phyloP scores from a whole-genome alignment of 495 filamentous ascomycete genomes.

The Hypomontagnella submonticulosa region DNA sequence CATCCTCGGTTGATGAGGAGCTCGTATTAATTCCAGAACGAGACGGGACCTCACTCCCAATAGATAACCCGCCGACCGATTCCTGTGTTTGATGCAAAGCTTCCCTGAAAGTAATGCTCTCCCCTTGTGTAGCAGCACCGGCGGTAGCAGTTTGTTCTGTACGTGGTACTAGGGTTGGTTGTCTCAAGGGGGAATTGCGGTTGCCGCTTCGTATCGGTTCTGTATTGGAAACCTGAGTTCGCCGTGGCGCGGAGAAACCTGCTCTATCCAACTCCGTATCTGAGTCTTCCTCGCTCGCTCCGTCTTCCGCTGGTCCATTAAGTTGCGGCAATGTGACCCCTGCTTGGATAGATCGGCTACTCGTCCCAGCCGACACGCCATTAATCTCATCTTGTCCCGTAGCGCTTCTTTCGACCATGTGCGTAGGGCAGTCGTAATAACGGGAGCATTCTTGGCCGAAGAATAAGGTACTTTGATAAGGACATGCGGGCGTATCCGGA shows the following conservation, averaged over 20 bases:
- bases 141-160: not conserved
- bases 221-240: slow-evolving; percentile 1
- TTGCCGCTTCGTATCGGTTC: not conserved
- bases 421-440: slow-evolving; percentile 58
- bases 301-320: not conserved
- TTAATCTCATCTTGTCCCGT: not conserved
- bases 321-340: not conserved
- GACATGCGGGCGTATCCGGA: slow-evolving; percentile 38
- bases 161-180: not conserved
- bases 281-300: not conserved
- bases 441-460: slow-evolving; percentile 56
- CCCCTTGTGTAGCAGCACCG: slow-evolving; percentile 10
- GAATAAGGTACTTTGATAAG: slow-evolving; percentile 48
- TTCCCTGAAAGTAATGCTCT: slow-evolving; percentile 19
- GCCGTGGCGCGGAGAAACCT: not conserved
- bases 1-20: not conserved
- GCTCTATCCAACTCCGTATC: not conserved
- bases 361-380: not conserved
- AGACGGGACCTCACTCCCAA: not conserved
- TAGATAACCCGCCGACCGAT: not conserved
- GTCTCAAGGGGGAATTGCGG: not conserved
- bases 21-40: slow-evolving; percentile 1
- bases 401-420: slow-evolving; percentile 45
- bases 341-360: not conserved
- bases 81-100: slow-evolving; percentile 19